These are phyloP conservation scores for barley (Hordeum vulgare) DNA, from an alignment of 176 grass and related monocot genomes.

Conservation along the genomic window DNA sequence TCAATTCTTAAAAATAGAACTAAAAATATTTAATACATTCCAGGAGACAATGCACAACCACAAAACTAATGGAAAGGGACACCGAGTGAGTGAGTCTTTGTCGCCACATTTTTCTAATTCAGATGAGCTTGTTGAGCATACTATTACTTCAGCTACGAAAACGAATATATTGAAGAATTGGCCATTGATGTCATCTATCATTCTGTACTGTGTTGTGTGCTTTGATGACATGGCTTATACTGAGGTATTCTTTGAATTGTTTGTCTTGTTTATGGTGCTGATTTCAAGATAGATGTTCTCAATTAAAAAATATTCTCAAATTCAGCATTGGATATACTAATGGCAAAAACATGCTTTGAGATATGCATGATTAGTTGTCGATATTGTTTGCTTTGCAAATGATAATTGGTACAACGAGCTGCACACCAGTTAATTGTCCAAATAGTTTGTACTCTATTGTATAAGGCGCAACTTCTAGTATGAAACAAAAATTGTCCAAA, in stretches of 20 bases:
- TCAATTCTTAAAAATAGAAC: background rate
- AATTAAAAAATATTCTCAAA: no score
- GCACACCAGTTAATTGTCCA: no score
- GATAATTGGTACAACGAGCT: no score
- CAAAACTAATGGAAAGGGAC: background rate
- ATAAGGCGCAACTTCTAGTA: no score
- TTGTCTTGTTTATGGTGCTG: no score
- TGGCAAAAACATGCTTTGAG: no score
- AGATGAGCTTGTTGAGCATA: background rate
- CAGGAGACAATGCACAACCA: slow-evolving; percentile 74
- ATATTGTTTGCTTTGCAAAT: no score
- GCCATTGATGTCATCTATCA: slow-evolving; percentile 65
- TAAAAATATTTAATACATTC: background rate
- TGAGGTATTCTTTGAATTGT: slow-evolving; percentile 38
- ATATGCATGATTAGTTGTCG: no score
- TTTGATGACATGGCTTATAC: slow-evolving; percentile 70
- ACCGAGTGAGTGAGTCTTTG: slow-evolving; percentile 8
- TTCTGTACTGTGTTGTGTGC: slow-evolving; percentile 45
- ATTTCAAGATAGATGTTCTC: no score
- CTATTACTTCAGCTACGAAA: background rate
- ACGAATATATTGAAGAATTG: slow-evolving; percentile 53
- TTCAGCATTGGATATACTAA: no score
- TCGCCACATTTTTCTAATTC: background rate
- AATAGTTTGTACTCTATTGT: no score
- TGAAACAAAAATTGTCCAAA: no score